phyloP scores from a whole-genome alignment of 208 protist genomes.

The Leishmania guyanensis region DNA sequence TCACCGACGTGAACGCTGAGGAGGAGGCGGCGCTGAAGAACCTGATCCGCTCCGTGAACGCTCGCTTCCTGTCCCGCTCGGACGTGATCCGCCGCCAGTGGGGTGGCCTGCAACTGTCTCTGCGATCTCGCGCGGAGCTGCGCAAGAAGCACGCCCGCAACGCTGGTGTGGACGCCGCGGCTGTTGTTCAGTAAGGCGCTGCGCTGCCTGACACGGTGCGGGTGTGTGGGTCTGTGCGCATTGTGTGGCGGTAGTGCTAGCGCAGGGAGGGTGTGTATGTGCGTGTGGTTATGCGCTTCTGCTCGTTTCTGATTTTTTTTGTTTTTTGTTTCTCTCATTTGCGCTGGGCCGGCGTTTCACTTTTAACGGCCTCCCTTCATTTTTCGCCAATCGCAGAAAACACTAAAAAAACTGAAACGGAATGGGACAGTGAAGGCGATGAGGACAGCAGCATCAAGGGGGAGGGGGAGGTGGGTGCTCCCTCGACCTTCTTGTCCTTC shows the following conservation, averaged over 20 bases:
- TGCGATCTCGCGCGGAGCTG: conserved; percentile 78
- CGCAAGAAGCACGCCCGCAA: conserved; percentile 84
- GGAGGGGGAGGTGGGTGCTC: too few species aligned
- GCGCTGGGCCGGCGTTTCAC: too few species aligned
- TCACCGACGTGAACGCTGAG: conserved; percentile 96
- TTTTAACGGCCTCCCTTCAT: too few species aligned
- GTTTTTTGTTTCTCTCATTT: too few species aligned
- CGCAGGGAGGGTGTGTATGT: not conserved
- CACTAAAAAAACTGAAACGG: too few species aligned
- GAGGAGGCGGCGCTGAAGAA: conserved; percentile 93
- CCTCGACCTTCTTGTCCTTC: too few species aligned
- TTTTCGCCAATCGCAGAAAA: too few species aligned
- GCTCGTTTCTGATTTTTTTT: too few species aligned
- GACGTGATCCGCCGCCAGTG: conserved; percentile 92
- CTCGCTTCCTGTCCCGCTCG: conserved; percentile 94
- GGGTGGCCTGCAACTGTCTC: conserved; percentile 93
- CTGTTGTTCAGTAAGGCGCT: conserved; percentile 33
- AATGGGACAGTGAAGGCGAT: too few species aligned
- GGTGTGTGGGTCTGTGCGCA: not conserved
- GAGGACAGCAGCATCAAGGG: too few species aligned
- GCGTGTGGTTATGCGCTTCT: not conserved
- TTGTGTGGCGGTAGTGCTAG: too few species aligned
- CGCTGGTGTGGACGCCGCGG: conserved; percentile 66
- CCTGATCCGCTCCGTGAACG: conserved; percentile 92
- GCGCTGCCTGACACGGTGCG: conserved; percentile 12